Conservation (phyloP, 768 basidiomycete genomes). For the Chalciporus sphaerocephalus region DNA sequence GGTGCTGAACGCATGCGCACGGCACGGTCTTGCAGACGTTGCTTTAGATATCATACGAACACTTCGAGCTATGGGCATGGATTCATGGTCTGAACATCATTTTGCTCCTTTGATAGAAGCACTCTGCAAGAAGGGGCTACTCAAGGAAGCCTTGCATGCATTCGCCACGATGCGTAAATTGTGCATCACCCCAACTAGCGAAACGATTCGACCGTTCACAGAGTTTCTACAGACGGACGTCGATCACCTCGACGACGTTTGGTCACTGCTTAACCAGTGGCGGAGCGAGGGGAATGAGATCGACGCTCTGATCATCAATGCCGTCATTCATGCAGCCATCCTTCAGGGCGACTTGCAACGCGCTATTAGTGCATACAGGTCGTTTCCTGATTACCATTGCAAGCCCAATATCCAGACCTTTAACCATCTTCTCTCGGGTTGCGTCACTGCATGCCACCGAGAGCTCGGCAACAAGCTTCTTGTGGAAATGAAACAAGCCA, state of each 20-base stretch:
- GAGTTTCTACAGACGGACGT: constrained; percentile 42
- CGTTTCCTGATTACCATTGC: constrained; percentile 50
- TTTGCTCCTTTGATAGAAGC: constrained; percentile 76
- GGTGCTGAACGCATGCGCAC: constrained; percentile 69
- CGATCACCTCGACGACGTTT: constrained; percentile 59
- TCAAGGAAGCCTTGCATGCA: constrained; percentile 60
- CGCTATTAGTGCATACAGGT: constrained; percentile 72
- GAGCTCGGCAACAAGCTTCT: constrained; percentile 66
- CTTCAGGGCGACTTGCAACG: constrained; percentile 64
- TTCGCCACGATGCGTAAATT: constrained; percentile 57
- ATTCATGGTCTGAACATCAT: constrained; percentile 63
- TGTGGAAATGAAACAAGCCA: constrained; percentile 56
- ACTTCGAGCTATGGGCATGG: constrained; percentile 45
- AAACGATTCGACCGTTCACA: constrained; percentile 54
- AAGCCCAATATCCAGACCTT: constrained; percentile 60
- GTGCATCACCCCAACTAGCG: constrained; percentile 44
- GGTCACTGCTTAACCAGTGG: constrained; percentile 60
- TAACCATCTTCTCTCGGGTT: constrained; percentile 65
- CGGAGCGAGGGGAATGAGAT: constrained; percentile 47
- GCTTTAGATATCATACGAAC: constrained; percentile 61
- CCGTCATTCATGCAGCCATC: constrained; percentile 61
- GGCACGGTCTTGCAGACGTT: constrained; percentile 66
- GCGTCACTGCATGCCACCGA: constrained; percentile 53
- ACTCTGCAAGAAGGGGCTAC: constrained; percentile 50
- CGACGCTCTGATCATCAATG: constrained; percentile 59